Percentiles rank a stretch among this genome's conserved stretches.
These are phyloP conservation scores for Gossypium arboreum DNA, from an alignment of 345 rosid species.

Conservation along the genomic window DNA sequence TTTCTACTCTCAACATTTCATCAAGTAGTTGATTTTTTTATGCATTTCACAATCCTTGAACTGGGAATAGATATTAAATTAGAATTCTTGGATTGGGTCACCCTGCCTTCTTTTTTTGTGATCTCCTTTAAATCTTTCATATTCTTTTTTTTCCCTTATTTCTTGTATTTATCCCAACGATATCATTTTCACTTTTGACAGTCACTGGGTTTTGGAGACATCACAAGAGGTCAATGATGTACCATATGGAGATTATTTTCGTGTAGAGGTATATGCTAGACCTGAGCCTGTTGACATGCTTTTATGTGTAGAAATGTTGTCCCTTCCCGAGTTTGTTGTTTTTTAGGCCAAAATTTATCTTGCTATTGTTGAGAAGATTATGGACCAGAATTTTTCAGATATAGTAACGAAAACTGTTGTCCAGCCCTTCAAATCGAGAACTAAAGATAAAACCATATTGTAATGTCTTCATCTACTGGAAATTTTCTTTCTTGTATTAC, in stretches of 20 bases:
- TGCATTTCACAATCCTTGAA: background rate
- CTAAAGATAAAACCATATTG: background rate
- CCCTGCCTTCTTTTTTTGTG: background rate
- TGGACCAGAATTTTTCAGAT: background rate
- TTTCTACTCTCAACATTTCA: background rate
- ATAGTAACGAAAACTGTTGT: background rate
- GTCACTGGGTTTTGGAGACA: slow-evolving; percentile 79
- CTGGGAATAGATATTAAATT: background rate
- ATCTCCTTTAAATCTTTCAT: background rate
- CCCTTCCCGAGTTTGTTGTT: background rate
- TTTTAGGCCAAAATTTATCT: background rate
- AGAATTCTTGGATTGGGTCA: background rate
- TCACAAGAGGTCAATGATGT: slow-evolving; percentile 84
- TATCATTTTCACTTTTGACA: slow-evolving; percentile 32
- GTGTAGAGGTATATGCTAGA: slow-evolving; percentile 67
- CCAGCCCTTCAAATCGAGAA: background rate
- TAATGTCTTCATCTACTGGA: background rate
- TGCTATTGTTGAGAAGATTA: slow-evolving; percentile 7
- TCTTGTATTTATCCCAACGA: slow-evolving; percentile 11
- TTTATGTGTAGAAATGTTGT: background rate
- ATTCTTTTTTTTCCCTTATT: background rate
- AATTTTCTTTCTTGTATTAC: too few relatives aligned
- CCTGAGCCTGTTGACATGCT: background rate
- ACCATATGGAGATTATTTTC: slow-evolving; percentile 86
- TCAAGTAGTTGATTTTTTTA: background rate